These are phyloP conservation scores for Diaporthe sp. DNA, from an alignment of 2,329 filamentous ascomycete genomes.

Conservation along the genomic window DNA sequence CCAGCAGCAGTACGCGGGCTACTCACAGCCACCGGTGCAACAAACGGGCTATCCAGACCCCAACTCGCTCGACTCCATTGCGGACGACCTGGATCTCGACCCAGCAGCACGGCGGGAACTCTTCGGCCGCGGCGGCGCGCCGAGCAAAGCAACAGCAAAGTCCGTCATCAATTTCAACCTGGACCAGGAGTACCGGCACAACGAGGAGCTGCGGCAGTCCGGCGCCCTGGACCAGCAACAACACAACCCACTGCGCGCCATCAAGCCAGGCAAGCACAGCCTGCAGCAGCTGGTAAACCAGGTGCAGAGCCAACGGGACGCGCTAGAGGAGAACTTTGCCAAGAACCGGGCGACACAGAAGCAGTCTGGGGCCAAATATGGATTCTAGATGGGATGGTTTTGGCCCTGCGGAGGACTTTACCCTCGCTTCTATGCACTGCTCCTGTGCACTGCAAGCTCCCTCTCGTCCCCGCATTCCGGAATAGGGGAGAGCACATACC, in stretches of 20 bases:
- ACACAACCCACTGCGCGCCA: slow-evolving; percentile 84
- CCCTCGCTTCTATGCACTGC: neutral
- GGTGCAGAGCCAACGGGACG: slow-evolving; percentile 84
- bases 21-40: slow-evolving; percentile 31
- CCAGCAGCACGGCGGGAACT: slow-evolving; percentile 82
- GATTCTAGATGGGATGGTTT: slow-evolving; percentile 66
- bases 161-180: slow-evolving; percentile 89
- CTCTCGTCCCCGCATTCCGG: neutral
- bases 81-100: slow-evolving; percentile 82
- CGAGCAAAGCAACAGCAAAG: slow-evolving; percentile 57
- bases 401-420: neutral
- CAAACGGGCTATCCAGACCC: slow-evolving; percentile 1
- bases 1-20: slow-evolving; percentile 13
- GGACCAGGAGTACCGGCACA: slow-evolving; percentile 85
- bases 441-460: neutral
- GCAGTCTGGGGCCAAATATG: slow-evolving; percentile 85
- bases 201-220: slow-evolving; percentile 78
- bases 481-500: neutral
- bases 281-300: slow-evolving; percentile 88
- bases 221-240: slow-evolving; percentile 77
- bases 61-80: slow-evolving; percentile 76
- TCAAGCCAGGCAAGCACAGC: slow-evolving; percentile 90
- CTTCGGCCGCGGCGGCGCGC: slow-evolving; percentile 74
- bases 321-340: slow-evolving; percentile 92
- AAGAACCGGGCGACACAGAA: slow-evolving; percentile 81